Conservation (phyloP, 2,329 filamentous ascomycete species). For the Calonectria pteridis region DNA sequence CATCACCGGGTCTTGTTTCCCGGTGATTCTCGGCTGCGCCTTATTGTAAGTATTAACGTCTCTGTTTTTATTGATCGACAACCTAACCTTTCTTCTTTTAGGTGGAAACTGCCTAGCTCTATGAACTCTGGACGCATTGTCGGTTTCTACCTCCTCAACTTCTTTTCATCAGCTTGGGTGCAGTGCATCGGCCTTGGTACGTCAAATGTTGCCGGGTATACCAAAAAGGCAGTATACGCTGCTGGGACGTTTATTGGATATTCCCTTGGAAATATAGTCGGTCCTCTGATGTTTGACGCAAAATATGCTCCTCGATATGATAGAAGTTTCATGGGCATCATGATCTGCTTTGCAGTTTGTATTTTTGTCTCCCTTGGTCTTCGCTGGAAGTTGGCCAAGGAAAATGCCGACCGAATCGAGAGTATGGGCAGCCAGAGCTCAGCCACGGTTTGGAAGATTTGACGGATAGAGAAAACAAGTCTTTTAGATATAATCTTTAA, state of each 20-base stretch:
- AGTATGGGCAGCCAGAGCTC: conserved; percentile 48
- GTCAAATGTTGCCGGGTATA: conserved; percentile 50
- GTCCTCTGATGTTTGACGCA: conserved; percentile 49
- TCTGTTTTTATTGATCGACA: neutral
- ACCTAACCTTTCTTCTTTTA: neutral
- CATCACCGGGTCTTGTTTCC: conserved; percentile 42
- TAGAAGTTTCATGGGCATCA: conserved; percentile 46
- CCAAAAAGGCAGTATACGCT: conserved; percentile 47
- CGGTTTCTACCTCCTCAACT: conserved; percentile 48
- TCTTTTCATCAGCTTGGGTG: conserved; percentile 47
- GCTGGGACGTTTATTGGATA: conserved; percentile 49
- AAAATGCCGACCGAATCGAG: conserved; percentile 47
- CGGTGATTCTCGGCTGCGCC: conserved; percentile 45
- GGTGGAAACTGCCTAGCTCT: conserved; percentile 41
- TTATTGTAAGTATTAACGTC: conserved; percentile 38
- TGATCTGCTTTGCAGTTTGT: conserved; percentile 48
- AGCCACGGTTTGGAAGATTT: conserved; percentile 55
- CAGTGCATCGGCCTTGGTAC: conserved; percentile 48
- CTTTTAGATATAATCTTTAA: conserved; percentile 31
- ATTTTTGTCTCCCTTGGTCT: conserved; percentile 47
- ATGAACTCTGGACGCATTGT: conserved; percentile 41
- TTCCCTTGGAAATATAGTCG: conserved; percentile 50
- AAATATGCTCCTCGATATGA: conserved; percentile 49
- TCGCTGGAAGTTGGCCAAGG: conserved; percentile 40
- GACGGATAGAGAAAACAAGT: conserved; percentile 48